phyloP scores from a whole-genome alignment of 495 filamentous ascomycete genomes.

The Aspergillus cavernicola region DNA sequence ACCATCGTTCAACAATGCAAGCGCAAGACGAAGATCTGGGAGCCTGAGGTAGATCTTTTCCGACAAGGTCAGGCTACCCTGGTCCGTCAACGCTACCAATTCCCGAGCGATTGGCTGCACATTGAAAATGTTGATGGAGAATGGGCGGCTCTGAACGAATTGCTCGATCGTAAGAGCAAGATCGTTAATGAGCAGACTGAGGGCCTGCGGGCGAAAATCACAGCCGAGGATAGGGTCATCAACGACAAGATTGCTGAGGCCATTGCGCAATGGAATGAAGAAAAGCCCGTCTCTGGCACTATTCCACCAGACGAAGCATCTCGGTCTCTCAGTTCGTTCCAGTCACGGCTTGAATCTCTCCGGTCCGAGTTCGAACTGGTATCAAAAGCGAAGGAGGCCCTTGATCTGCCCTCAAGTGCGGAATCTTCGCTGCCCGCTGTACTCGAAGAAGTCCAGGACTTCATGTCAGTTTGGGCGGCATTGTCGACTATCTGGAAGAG shows the following conservation, averaged over 20 bases:
- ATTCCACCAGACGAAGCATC: constrained; percentile 86
- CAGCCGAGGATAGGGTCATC: constrained; percentile 88
- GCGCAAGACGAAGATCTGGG: constrained; percentile 87
- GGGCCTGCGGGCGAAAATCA: constrained; percentile 90
- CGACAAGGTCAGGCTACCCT: constrained; percentile 90
- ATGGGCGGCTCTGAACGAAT: constrained; percentile 87
- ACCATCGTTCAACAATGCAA: constrained; percentile 95
- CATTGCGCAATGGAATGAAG: constrained; percentile 81
- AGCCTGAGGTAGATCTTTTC: constrained; percentile 92
- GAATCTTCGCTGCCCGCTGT: constrained; percentile 76
- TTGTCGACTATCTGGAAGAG: constrained; percentile 96
- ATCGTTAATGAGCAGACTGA: constrained; percentile 95
- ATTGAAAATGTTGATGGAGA: constrained; percentile 91
- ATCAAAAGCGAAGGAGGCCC: constrained; percentile 89
- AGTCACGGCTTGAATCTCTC: constrained; percentile 73
- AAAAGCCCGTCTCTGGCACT: constrained; percentile 93
- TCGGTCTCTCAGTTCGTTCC: constrained; percentile 72
- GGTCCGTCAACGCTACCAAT: constrained; percentile 84
- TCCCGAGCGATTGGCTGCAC: constrained; percentile 87
- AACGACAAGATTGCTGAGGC: constrained; percentile 80
- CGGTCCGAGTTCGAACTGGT: constrained; percentile 91
- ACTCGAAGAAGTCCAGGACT: constrained; percentile 96
- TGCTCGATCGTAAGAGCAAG: constrained; percentile 84
- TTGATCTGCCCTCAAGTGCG: constrained; percentile 76
- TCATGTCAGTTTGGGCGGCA: constrained; percentile 95